These are phyloP conservation scores for Lyophyllum atratum DNA, from an alignment of 768 basidiomycete species.

Conservation along the genomic window DNA sequence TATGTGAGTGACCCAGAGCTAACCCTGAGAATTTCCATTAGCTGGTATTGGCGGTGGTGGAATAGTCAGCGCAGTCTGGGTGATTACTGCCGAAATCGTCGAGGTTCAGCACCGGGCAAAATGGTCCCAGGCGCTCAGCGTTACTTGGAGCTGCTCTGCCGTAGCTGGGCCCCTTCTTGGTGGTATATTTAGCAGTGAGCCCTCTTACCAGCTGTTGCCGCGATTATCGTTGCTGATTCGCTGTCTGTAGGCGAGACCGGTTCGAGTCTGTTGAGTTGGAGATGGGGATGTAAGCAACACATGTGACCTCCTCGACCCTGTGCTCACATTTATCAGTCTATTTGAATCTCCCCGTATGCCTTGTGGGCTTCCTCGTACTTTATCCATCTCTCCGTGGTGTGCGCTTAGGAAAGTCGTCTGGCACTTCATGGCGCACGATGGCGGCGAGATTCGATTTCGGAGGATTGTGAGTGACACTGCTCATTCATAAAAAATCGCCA, in stretches of 20 bases:
- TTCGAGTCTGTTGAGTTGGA: constrained; percentile 57
- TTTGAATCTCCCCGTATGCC: constrained; percentile 78
- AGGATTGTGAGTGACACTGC: constrained; percentile 61
- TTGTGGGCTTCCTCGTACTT: constrained; percentile 59
- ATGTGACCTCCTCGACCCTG: constrained; percentile 11
- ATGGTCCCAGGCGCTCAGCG: constrained; percentile 83
- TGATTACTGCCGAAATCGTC: constrained; percentile 84
- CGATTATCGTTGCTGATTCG: constrained; percentile 16
- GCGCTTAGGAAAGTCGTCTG: constrained; percentile 41
- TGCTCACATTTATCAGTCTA: constrained; percentile 56
- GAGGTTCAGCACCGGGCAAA: constrained; percentile 68
- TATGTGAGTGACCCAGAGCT: background rate
- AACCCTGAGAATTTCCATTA: constrained; percentile 16
- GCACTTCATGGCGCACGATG: constrained; percentile 60
- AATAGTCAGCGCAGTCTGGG: constrained; percentile 85
- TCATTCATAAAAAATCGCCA: background rate
- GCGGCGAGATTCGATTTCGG: constrained; percentile 68
- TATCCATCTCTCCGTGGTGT: constrained; percentile 61
- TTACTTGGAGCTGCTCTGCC: constrained; percentile 88
- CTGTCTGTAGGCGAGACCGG: constrained; percentile 29
- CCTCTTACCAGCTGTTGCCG: constrained; percentile 7
- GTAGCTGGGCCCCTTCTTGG: constrained; percentile 84
- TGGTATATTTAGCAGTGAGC: constrained; percentile 75
- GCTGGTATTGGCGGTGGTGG: constrained; percentile 88
- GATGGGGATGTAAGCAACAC: constrained; percentile 78